Evolutionary conservation across 768 basidiomycete species (phyloP).

Genomic region (Phaeotremella skinneri): DNA sequence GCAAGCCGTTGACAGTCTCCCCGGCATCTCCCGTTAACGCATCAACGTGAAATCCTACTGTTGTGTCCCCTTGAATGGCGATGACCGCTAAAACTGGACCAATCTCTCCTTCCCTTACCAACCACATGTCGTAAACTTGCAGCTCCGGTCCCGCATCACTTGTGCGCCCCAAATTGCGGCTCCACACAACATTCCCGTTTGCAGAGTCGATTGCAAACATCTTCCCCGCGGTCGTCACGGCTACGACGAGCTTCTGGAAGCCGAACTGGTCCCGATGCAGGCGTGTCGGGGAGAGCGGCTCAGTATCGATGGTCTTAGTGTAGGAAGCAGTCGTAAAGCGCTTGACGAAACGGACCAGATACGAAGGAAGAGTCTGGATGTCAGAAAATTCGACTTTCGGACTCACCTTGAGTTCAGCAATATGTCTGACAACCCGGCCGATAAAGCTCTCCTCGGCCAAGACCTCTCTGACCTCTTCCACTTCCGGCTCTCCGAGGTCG

Average conservation of each 20-base stretch:
- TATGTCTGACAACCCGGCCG: conserved; percentile 37
- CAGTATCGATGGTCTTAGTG: conserved; percentile 36
- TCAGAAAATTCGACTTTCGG: conserved; percentile 6
- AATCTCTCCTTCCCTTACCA: conserved; percentile 37
- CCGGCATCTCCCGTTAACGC: conserved; percentile 43
- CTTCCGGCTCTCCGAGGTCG: conserved; percentile 67
- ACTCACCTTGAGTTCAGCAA: conserved; percentile 45
- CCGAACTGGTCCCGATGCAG: conserved; percentile 75
- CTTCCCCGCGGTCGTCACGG: conserved; percentile 69
- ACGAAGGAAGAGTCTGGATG: conserved; percentile 66
- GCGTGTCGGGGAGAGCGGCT: conserved; percentile 50
- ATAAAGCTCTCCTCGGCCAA: conserved; percentile 47
- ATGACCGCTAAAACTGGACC: conserved; percentile 37
- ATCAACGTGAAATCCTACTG: conserved; percentile 48
- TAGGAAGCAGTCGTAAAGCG: conserved; percentile 61
- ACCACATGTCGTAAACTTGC: conserved; percentile 39
- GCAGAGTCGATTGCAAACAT: conserved; percentile 78
- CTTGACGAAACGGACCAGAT: conserved; percentile 63
- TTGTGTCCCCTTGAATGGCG: conserved; percentile 28
- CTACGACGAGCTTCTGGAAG: conserved; percentile 77
- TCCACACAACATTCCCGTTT: conserved; percentile 76
- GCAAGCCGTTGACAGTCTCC: conserved; percentile 19
- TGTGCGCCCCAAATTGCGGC: conserved; percentile 69
- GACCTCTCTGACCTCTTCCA: conserved; percentile 44
- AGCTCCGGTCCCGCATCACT: conserved; percentile 56